Percentiles rank a stretch among this genome's conserved stretches.
phyloP scores from a whole-genome alignment of 2,329 filamentous ascomycete genomes.

The Colletotrichum magnum region DNA sequence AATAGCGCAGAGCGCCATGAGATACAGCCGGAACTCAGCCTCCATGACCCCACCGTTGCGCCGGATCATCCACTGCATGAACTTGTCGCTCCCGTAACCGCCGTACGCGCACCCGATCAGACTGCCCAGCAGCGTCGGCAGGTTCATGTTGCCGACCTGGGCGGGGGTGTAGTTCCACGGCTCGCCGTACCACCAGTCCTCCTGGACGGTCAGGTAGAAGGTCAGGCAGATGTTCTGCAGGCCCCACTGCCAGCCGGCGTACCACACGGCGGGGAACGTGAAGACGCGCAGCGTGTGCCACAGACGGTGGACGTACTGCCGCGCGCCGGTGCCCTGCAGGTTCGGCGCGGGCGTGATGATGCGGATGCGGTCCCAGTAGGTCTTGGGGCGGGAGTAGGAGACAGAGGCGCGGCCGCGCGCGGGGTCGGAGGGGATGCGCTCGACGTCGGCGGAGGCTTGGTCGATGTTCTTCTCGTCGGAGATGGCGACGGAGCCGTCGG shows the following conservation, averaged over 20 bases:
- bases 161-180: constrained; percentile 70
- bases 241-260: constrained; percentile 71
- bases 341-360: constrained; percentile 70
- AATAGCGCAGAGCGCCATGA: constrained; percentile 63
- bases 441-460: constrained; percentile 33
- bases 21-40: constrained; percentile 67
- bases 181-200: constrained; percentile 66
- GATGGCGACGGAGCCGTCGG: constrained; percentile 16
- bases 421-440: constrained; percentile 31
- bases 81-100: constrained; percentile 69
- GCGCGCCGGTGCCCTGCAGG: constrained; percentile 65
- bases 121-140: constrained; percentile 68
- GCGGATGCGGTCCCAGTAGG: constrained; percentile 69
- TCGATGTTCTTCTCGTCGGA: constrained; percentile 36
- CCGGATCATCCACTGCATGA: constrained; percentile 68
- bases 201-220: constrained; percentile 71
- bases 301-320: constrained; percentile 67
- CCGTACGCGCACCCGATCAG: constrained; percentile 70
- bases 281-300: constrained; percentile 71
- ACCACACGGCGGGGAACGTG: constrained; percentile 70
- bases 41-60: constrained; percentile 68
- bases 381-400: constrained; percentile 54
- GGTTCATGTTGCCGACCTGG: constrained; percentile 70
- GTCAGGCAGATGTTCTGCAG: constrained; percentile 72
- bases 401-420: constrained; percentile 44